Percentiles rank a stretch among this genome's conserved stretches.
phyloP scores from a whole-genome alignment of 202 grass and related monocot species.

The Cymbopogon flexuosus region DNA sequence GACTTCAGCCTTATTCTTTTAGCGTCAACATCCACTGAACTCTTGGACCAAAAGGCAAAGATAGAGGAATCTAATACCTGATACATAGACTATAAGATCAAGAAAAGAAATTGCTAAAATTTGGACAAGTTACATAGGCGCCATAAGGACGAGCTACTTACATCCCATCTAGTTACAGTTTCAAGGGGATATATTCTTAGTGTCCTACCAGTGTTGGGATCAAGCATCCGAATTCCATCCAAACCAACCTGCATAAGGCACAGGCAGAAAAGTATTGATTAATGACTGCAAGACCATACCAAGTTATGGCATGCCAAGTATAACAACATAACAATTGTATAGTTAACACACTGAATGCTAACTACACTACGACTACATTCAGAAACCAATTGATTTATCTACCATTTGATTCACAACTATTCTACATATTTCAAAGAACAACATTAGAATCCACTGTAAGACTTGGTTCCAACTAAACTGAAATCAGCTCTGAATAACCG shows the following conservation, averaged over 20 bases:
- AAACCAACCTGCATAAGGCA: conserved; percentile 61
- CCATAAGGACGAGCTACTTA: conserved; percentile 36
- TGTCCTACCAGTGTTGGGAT: conserved; percentile 77
- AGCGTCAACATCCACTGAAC: conserved; percentile 74
- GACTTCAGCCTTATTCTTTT: conserved; percentile 93
- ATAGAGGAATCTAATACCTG: conserved; percentile 85
- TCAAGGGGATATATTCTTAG: conserved; percentile 90
- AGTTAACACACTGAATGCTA: not conserved
- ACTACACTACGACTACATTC: not conserved
- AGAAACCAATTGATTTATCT: not conserved
- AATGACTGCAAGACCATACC: not conserved
- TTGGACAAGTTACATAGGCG: not conserved
- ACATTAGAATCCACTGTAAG: not conserved
- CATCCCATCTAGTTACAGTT: conserved; percentile 91
- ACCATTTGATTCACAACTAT: not conserved
- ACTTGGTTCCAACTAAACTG: not conserved
- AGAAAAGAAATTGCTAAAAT: not conserved
- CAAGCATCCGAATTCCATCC: conserved; percentile 99
- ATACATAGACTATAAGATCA: conserved; percentile 29
- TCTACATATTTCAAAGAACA: not conserved
- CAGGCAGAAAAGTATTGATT: conserved; percentile 11
- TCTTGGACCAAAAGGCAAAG: conserved; percentile 98
- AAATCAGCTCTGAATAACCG: not conserved
- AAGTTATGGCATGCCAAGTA: not conserved
- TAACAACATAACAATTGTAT: not conserved